Conservation (phyloP, 1,139 yeast genomes). For the Protomyces pachydermus region DNA sequence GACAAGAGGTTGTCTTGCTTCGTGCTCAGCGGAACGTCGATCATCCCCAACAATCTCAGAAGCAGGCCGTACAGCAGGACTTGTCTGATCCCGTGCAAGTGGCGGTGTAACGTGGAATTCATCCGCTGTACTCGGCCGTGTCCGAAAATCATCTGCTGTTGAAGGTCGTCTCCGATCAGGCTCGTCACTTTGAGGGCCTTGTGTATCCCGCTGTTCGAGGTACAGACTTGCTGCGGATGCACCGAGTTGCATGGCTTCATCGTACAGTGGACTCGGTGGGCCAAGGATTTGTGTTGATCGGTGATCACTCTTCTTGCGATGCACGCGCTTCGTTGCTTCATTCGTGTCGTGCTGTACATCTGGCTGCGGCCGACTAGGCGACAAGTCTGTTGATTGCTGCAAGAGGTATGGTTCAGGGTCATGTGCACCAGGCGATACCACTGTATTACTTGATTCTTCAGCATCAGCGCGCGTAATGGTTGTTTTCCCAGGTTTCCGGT, state of each 20-base stretch:
- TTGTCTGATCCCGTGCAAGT: neutral
- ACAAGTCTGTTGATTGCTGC: conserved; percentile 1
- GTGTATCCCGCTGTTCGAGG: neutral
- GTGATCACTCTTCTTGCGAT: conserved; percentile 16
- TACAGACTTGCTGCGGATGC: neutral
- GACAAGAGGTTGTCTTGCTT: neutral
- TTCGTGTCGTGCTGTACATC: neutral
- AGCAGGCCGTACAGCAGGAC: neutral
- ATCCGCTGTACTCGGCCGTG: neutral
- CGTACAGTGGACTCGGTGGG: neutral
- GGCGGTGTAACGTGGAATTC: neutral
- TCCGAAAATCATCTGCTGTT: neutral
- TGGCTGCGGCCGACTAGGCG: neutral
- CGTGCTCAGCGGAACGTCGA: neutral
- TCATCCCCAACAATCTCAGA: neutral
- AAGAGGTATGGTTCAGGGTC: neutral
- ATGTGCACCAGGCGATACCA: neutral
- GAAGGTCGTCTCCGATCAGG: neutral
- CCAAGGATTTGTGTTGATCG: conserved; percentile 13
- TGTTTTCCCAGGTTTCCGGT: neutral
- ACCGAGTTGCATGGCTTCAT: neutral
- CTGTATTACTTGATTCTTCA: neutral
- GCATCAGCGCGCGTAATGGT: neutral
- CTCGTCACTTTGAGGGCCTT: neutral
- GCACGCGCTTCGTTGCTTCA: neutral